phyloP scores from a whole-genome alignment of 140 eudicot species.

The Bidens hawaiensis region DNA sequence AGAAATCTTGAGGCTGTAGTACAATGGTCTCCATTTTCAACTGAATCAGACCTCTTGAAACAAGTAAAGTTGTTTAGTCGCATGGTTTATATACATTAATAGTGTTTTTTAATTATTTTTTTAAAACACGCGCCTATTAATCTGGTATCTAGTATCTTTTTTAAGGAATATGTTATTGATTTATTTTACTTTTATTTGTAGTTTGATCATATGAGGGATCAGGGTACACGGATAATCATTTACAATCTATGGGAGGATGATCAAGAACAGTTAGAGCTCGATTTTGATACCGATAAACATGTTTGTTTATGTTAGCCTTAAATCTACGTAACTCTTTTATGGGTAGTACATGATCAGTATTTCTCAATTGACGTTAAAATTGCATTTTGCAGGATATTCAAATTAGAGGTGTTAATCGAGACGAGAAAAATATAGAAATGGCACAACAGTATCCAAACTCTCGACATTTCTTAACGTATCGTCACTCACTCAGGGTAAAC shows the following conservation, averaged over 20 bases:
- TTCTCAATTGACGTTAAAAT: neutral
- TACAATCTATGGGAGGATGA: slow-evolving; percentile 98
- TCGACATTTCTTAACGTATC: slow-evolving; percentile 58
- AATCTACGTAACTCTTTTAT: slow-evolving; percentile 12
- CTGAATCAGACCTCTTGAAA: slow-evolving; percentile 70
- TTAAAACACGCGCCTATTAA: no score
- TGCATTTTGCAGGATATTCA: slow-evolving; percentile 58
- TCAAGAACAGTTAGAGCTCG: slow-evolving; percentile 81
- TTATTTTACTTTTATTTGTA: slow-evolving; percentile 25
- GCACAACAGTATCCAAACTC: slow-evolving; percentile 51
- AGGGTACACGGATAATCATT: slow-evolving; percentile 76
- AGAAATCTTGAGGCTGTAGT: slow-evolving; percentile 59
- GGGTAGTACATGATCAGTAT: neutral
- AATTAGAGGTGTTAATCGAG: slow-evolving; percentile 63
- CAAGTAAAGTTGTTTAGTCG: slow-evolving; percentile 41
- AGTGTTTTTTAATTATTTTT: no score
- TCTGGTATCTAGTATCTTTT: neutral
- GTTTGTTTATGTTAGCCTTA: slow-evolving; percentile 42
- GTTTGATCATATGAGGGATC: slow-evolving; percentile 75
- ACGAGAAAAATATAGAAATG: slow-evolving; percentile 62
- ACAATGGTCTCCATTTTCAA: slow-evolving; percentile 88
- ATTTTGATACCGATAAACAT: slow-evolving; percentile 73
- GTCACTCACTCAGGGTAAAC: slow-evolving; percentile 60
- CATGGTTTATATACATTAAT: no score
- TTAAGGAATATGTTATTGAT: slow-evolving; percentile 9